phyloP scores from a whole-genome alignment of 208 protist genomes.

The Acanthamoeba triangularis region DNA sequence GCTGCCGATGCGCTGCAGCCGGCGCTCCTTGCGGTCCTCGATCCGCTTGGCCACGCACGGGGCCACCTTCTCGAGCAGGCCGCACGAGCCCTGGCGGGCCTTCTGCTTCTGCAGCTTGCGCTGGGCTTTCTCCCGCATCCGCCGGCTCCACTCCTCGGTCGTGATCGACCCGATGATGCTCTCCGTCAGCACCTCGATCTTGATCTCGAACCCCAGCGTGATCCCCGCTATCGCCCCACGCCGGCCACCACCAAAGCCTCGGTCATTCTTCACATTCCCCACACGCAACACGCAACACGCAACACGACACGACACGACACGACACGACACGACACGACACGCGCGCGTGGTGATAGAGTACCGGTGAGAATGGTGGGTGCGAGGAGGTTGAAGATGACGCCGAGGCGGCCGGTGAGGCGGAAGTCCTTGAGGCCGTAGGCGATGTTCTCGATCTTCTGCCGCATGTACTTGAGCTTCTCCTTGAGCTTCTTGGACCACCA shows the following conservation, averaged over 20 bases:
- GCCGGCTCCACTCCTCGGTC: slow-evolving; percentile 6
- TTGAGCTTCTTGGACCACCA: slow-evolving; percentile 44
- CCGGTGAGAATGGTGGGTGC: background rate
- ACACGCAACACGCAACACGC: too few species aligned
- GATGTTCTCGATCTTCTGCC: slow-evolving; percentile 15
- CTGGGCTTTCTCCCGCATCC: background rate
- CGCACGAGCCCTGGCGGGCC: background rate
- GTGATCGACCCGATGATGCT: slow-evolving; percentile 42
- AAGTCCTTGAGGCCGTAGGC: slow-evolving; percentile 19
- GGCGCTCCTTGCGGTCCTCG: slow-evolving; percentile 25
- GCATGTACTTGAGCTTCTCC: slow-evolving; percentile 44
- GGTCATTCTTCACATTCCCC: too few species aligned
- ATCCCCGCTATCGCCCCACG: background rate
- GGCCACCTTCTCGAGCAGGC: slow-evolving; percentile 26
- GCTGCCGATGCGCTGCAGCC: background rate
- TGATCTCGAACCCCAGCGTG: slow-evolving; percentile 38
- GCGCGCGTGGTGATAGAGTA: background rate
- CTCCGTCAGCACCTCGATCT: slow-evolving; percentile 24
- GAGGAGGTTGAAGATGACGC: slow-evolving; percentile 32
- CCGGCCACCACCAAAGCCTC: too few species aligned
- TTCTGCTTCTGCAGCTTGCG: background rate
- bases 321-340: background rate
- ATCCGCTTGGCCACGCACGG: slow-evolving; percentile 26
- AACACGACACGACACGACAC: too few species aligned
- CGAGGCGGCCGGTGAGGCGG: slow-evolving; percentile 22